Evolutionary conservation across 345 rosid genomes (phyloP).

Genomic region (Xanthoceras sorbifolium): DNA sequence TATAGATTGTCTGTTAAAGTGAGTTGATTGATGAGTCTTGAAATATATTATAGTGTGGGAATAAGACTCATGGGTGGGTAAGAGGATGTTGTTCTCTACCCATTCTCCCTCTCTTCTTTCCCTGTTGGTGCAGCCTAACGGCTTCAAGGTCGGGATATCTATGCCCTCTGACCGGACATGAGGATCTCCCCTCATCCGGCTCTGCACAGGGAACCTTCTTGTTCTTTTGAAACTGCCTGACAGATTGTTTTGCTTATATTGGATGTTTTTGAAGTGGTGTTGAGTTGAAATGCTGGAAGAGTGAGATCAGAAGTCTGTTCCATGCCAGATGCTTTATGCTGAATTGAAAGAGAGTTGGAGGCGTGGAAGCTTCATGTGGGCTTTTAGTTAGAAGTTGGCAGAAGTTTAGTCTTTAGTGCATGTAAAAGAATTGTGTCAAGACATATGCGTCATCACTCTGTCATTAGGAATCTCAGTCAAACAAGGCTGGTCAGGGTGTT

Average conservation of each 20-base stretch:
- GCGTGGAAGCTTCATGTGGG: neutral
- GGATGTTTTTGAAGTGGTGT: neutral
- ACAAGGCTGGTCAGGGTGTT: neutral
- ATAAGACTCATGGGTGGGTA: neutral
- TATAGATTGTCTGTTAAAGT: neutral
- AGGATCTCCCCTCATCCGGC: neutral
- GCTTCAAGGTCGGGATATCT: neutral
- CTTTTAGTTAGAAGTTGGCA: neutral
- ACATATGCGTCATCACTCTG: too few relatives aligned
- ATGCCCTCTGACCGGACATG: neutral
- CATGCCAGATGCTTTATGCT: too few relatives aligned
- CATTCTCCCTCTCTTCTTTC: neutral
- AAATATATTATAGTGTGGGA: neutral
- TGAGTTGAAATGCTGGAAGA: neutral
- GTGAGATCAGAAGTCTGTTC: neutral
- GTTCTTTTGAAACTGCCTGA: neutral
- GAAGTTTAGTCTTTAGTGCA: too few relatives aligned
- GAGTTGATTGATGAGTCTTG: neutral
- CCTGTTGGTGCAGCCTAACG: neutral
- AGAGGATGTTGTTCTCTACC: neutral
- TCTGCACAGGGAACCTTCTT: neutral
- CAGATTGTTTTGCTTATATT: too few relatives aligned
- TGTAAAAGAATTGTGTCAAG: too few relatives aligned
- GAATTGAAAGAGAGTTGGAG: neutral
- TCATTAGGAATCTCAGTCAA: neutral